Evolutionary conservation across 352 stramenopile genomes (phyloP).

Genomic region (Thalassiosira exigua): DNA sequence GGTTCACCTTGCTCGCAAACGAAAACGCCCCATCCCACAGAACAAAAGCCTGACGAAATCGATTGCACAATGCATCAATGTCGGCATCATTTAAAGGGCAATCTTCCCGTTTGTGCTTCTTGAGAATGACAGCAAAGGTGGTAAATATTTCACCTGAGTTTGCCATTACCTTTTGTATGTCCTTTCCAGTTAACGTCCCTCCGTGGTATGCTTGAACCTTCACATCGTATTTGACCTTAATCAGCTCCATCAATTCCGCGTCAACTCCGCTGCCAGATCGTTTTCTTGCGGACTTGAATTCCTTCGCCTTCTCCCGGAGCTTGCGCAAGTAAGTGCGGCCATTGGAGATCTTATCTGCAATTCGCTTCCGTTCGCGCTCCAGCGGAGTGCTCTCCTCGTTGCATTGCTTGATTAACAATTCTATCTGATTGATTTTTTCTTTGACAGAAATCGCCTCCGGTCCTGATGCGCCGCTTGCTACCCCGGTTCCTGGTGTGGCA

Average conservation of each 20-base stretch:
- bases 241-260: background rate
- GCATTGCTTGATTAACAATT: background rate
- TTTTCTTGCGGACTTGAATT: background rate
- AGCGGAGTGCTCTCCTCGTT: slow-evolving; percentile 4
- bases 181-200: slow-evolving; percentile 13
- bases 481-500: no score
- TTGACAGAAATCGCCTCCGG: no score
- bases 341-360: background rate
- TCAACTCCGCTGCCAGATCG: slow-evolving; percentile 1
- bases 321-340: background rate
- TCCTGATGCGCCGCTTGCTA: no score
- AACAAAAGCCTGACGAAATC: slow-evolving; percentile 3
- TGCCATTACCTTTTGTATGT: slow-evolving; percentile 16
- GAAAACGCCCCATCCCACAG: slow-evolving; percentile 22
- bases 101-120: background rate
- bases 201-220: slow-evolving; percentile 22
- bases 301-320: slow-evolving; percentile 2
- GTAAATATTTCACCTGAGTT: slow-evolving; percentile 14
- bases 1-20: slow-evolving; percentile 13
- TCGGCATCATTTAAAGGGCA: background rate
- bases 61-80: slow-evolving; percentile 10
- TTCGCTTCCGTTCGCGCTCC: background rate
- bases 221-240: slow-evolving; percentile 1
- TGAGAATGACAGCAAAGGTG: slow-evolving; percentile 11
- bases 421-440: slow-evolving; percentile 16